A percentile compares a stretch with the other conserved stretches of the same genome.
phyloP scores from a whole-genome alignment of 2,329 filamentous ascomycete genomes.

The Apiospora marii region DNA sequence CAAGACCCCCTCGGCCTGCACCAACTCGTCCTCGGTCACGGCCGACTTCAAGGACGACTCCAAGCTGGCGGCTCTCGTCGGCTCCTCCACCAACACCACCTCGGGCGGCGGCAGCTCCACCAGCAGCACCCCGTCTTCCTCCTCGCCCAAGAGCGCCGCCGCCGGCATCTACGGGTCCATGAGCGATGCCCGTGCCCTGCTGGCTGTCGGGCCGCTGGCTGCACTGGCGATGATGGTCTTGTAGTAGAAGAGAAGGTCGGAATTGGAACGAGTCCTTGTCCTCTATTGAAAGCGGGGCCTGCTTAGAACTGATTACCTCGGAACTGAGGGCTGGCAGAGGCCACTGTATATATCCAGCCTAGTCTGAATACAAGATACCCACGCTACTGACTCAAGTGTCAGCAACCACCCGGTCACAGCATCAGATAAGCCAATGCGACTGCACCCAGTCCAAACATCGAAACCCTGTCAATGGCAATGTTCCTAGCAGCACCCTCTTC shows the following conservation, averaged over 20 bases:
- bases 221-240: background rate
- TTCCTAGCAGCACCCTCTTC: background rate
- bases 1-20: slow-evolving; percentile 43
- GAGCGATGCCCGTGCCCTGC: background rate
- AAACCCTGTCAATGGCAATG: background rate
- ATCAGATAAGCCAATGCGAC: background rate
- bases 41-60: background rate
- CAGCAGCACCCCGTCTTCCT: background rate
- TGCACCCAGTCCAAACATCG: background rate
- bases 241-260: background rate
- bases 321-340: background rate
- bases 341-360: background rate
- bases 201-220: slow-evolving; percentile 2
- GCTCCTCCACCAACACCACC: slow-evolving; percentile 8
- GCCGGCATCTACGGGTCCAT: background rate
- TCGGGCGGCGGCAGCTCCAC: background rate
- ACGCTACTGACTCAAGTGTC: background rate
- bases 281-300: background rate
- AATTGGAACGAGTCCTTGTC: background rate
- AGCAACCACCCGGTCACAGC: background rate
- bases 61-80: slow-evolving; percentile 3
- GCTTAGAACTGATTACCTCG: background rate
- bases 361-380: slow-evolving; percentile 7
- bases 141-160: background rate
- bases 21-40: slow-evolving; percentile 39